Conservation (phyloP, 1,284 basidiomycete genomes). For the Trichosporon ovoides region DNA sequence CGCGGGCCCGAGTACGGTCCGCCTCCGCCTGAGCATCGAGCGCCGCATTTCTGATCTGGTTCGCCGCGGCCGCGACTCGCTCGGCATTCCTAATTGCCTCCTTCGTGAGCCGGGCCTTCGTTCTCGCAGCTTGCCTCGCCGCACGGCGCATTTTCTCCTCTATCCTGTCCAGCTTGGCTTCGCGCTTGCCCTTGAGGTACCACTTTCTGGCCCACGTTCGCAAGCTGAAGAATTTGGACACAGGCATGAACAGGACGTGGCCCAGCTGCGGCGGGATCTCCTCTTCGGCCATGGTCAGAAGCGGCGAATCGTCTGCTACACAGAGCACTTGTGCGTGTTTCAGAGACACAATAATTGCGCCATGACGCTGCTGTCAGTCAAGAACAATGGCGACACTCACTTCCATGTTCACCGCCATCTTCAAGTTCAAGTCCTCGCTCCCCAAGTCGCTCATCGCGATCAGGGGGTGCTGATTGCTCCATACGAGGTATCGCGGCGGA, state of each 20-base stretch:
- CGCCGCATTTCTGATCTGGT: too few species aligned
- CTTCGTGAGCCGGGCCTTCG: neutral
- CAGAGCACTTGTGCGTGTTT: slow-evolving; percentile 11
- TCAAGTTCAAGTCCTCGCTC: slow-evolving; percentile 1
- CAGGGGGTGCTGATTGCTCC: neutral
- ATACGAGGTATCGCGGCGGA: slow-evolving; percentile 4
- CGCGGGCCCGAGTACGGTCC: neutral
- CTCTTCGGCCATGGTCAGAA: neutral
- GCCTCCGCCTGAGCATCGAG: too few species aligned
- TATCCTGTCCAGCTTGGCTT: neutral
- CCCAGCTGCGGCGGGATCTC: neutral
- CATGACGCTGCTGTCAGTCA: slow-evolving; percentile 11
- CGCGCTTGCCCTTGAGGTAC: neutral
- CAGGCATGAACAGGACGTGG: neutral
- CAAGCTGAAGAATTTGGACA: neutral
- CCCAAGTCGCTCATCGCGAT: slow-evolving; percentile 15
- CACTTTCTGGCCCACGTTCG: neutral
- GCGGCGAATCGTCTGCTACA: neutral
- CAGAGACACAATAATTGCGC: slow-evolving; percentile 21
- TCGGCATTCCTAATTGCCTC: too few species aligned
- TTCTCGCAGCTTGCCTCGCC: neutral
- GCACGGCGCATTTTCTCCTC: neutral
- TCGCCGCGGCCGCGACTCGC: too few species aligned
- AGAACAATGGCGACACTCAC: slow-evolving; percentile 12
- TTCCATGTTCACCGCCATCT: slow-evolving; percentile 20